phyloP scores from a whole-genome alignment of 257 asterid genomes.

The Solanum chmielewskii region DNA sequence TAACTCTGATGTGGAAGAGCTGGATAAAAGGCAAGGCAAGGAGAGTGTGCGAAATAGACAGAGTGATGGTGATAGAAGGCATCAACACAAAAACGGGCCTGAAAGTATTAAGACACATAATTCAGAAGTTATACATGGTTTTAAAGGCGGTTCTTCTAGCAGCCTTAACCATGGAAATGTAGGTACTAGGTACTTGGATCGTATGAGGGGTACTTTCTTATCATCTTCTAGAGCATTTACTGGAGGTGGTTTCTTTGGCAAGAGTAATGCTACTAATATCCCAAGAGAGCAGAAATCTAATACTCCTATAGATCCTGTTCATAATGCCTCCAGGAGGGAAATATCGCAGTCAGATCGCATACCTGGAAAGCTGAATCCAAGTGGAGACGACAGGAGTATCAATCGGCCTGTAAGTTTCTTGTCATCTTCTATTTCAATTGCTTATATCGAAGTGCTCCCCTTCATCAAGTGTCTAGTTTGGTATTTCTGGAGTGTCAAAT shows the following conservation, averaged over 20 bases:
- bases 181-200: constrained; percentile 85
- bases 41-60: constrained; percentile 49
- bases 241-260: constrained; percentile 73
- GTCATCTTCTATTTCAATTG: neutral
- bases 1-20: constrained; percentile 79
- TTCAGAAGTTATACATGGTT: constrained; percentile 47
- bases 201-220: constrained; percentile 83
- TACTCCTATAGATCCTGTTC: constrained; percentile 38
- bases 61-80: constrained; percentile 47
- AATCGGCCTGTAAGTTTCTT: constrained; percentile 52
- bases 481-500: neutral
- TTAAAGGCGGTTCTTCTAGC: constrained; percentile 35
- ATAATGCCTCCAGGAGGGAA: constrained; percentile 49
- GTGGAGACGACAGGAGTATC: constrained; percentile 59
- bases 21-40: constrained; percentile 58
- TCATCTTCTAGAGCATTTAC: constrained; percentile 95
- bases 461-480: neutral
- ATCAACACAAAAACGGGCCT: constrained; percentile 30
- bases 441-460: neutral
- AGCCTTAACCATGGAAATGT: constrained; percentile 52
- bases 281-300: constrained; percentile 64
- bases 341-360: constrained; percentile 38
- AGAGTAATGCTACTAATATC: constrained; percentile 26
- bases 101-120: constrained; percentile 44
- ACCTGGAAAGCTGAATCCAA: constrained; percentile 38